Percentiles rank a stretch among this genome's conserved stretches.
These are phyloP conservation scores for Elsinoe arachidis DNA, from an alignment of 2,329 filamentous ascomycete species.

Conservation along the genomic window DNA sequence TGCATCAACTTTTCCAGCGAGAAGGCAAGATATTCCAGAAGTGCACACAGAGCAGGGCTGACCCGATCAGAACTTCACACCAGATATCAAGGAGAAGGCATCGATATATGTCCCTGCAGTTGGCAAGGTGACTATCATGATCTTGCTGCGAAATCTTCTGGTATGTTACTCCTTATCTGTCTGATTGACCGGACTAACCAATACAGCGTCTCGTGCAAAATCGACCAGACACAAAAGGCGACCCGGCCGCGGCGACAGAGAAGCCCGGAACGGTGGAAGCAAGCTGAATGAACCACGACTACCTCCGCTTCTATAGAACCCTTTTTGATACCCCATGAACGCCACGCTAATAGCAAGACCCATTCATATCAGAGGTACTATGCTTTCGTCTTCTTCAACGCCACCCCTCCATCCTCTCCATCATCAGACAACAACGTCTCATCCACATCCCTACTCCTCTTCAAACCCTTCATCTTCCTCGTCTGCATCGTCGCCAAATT, in stretches of 20 bases:
- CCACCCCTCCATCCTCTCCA: conserved; percentile 15
- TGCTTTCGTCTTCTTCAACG: conserved; percentile 17
- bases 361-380: not conserved
- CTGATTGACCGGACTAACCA: conserved; percentile 18
- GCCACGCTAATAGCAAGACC: conserved; percentile 15
- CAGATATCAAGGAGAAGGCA: conserved; percentile 86
- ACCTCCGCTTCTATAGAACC: conserved; percentile 10
- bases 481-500: conserved; percentile 83
- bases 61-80: conserved; percentile 63
- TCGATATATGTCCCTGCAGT: conserved; percentile 96
- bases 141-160: conserved; percentile 79
- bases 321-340: conserved; percentile 15
- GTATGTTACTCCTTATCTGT: conserved; percentile 43
- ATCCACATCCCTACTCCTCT: conserved; percentile 59
- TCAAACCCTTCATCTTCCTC: conserved; percentile 98
- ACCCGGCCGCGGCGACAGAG: conserved; percentile 19
- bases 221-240: conserved; percentile 28
- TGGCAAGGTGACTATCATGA: conserved; percentile 93
- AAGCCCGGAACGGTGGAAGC: conserved; percentile 18
- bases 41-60: not conserved
- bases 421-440: conserved; percentile 31
- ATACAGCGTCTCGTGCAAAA: conserved; percentile 38
- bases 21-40: conserved; percentile 45
- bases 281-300: conserved; percentile 6
- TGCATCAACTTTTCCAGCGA: conserved; percentile 98